Conservation (phyloP, 208 protist species). For the Blastocrithidia nonstop region DNA sequence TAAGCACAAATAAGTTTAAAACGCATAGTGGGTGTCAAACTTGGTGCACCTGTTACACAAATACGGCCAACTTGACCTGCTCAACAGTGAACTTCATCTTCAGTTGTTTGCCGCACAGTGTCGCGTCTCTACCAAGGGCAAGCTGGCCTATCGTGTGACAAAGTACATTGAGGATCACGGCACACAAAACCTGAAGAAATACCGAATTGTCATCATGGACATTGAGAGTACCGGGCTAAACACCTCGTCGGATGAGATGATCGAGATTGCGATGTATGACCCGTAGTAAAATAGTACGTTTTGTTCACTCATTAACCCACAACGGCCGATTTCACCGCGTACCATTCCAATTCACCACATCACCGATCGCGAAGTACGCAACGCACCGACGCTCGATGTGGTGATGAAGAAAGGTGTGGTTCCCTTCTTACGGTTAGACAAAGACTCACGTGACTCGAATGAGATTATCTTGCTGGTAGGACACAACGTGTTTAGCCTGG, state of each 20-base stretch:
- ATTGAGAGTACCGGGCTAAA: slow-evolving; percentile 82
- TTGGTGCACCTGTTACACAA: slow-evolving; percentile 59
- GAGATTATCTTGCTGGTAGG: slow-evolving; percentile 65
- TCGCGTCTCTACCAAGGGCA: slow-evolving; percentile 8
- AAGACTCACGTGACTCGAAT: slow-evolving; percentile 12
- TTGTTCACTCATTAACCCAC: slow-evolving; percentile 58
- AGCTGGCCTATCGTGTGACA: slow-evolving; percentile 17
- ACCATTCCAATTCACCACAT: slow-evolving; percentile 76
- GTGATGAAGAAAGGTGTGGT: slow-evolving; percentile 32
- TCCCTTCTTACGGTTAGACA: slow-evolving; percentile 46
- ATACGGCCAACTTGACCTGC: slow-evolving; percentile 27
- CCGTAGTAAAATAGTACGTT: slow-evolving; percentile 64
- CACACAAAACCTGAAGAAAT: slow-evolving; percentile 12
- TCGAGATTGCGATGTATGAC: slow-evolving; percentile 76
- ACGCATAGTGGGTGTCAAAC: slow-evolving; percentile 44
- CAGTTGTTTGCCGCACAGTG: slow-evolving; percentile 56
- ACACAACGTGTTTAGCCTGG: slow-evolving; percentile 72
- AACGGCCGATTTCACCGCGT: slow-evolving; percentile 33
- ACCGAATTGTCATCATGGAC: slow-evolving; percentile 61
- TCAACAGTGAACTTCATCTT: slow-evolving; percentile 44
- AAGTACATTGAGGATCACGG: slow-evolving; percentile 19
- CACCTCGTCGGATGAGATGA: slow-evolving; percentile 49
- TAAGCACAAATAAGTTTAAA: background rate
- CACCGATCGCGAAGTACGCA: slow-evolving; percentile 46
- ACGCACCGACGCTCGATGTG: slow-evolving; percentile 31